Percentiles rank a stretch among this genome's conserved stretches.
phyloP scores from a whole-genome alignment of 1,284 basidiomycete species.

The Sporisorium iseilematis-ciliati region DNA sequence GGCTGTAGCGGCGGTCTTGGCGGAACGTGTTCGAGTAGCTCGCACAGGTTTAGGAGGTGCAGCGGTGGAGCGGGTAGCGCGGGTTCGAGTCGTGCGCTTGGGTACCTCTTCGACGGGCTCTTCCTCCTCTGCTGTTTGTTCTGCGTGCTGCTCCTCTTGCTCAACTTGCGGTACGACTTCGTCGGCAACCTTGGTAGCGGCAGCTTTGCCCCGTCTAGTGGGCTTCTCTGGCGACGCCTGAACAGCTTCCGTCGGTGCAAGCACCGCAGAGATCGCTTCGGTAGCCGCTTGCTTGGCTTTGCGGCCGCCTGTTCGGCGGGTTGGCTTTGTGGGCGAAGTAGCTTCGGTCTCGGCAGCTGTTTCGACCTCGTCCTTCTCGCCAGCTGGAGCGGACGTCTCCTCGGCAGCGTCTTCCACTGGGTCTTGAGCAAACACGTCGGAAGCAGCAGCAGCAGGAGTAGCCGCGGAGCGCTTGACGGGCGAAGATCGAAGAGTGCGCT shows the following conservation, averaged over 20 bases:
- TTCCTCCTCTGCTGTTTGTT: neutral
- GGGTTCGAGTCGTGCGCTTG: constrained; percentile 26
- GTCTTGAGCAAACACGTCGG: constrained; percentile 1
- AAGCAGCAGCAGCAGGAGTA: neutral
- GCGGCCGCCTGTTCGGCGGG: constrained; percentile 21
- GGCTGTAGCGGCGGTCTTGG: constrained; percentile 5
- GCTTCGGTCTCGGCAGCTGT: constrained; percentile 3
- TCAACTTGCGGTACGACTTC: neutral
- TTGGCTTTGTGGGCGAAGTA: constrained; percentile 22
- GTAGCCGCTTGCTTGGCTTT: constrained; percentile 33
- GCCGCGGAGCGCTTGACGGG: constrained; percentile 26
- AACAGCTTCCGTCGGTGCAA: neutral
- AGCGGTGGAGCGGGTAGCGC: constrained; percentile 12
- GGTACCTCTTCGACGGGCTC: constrained; percentile 13
- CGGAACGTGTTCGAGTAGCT: constrained; percentile 8
- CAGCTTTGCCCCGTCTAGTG: constrained; percentile 8
- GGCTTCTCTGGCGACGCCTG: constrained; percentile 24
- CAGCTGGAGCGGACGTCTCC: neutral
- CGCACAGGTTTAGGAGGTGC: constrained; percentile 10
- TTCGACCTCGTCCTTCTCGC: constrained; percentile 2
- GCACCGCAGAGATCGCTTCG: constrained; percentile 22
- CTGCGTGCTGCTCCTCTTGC: neutral
- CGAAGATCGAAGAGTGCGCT: constrained; percentile 29
- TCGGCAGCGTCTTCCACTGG: neutral
- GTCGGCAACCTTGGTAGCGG: constrained; percentile 6